phyloP scores from a whole-genome alignment of 2,329 filamentous ascomycete species.

The Neonectria neomacrospora region DNA sequence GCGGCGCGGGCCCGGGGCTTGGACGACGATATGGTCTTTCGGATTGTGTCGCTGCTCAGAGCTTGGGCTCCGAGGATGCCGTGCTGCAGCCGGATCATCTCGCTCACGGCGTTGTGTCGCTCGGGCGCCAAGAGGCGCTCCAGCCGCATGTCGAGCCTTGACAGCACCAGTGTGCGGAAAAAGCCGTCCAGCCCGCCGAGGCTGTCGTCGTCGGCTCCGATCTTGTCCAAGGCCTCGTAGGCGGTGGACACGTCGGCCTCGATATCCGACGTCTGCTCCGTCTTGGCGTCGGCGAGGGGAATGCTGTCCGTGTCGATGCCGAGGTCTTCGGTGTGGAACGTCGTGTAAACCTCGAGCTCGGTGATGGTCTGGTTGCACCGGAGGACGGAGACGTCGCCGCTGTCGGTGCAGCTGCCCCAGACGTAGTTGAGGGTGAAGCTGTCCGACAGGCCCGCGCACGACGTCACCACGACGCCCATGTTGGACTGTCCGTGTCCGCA shows the following conservation, averaged over 20 bases:
- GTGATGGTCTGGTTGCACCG: slow-evolving; percentile 42
- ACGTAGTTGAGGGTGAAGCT: slow-evolving; percentile 39
- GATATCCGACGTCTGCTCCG: slow-evolving; percentile 29
- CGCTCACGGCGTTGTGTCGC: slow-evolving; percentile 38
- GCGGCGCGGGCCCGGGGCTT: slow-evolving; percentile 28
- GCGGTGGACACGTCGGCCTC: slow-evolving; percentile 31
- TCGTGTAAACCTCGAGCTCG: slow-evolving; percentile 35
- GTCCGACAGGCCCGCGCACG: slow-evolving; percentile 35
- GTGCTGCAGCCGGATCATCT: slow-evolving; percentile 40
- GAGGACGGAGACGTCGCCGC: slow-evolving; percentile 37
- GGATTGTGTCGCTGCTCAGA: slow-evolving; percentile 36
- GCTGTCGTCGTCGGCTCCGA: slow-evolving; percentile 31
- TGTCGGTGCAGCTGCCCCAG: slow-evolving; percentile 41
- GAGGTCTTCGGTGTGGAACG: slow-evolving; percentile 41
- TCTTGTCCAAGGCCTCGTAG: slow-evolving; percentile 33
- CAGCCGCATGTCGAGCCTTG: slow-evolving; percentile 36
- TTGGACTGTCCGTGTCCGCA: slow-evolving; percentile 31
- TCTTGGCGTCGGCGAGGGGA: slow-evolving; percentile 33
- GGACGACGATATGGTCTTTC: slow-evolving; percentile 17
- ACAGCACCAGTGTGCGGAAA: slow-evolving; percentile 43
- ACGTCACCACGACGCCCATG: slow-evolving; percentile 39
- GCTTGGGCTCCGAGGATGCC: slow-evolving; percentile 43
- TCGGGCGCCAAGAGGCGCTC: slow-evolving; percentile 36
- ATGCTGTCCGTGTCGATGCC: slow-evolving; percentile 37
- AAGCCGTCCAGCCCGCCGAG: slow-evolving; percentile 42